Evolutionary conservation across 805 yeast species (phyloP), one percentile per base, ranked within the genome.

Genomic region (Starmera quercuum): DNA sequence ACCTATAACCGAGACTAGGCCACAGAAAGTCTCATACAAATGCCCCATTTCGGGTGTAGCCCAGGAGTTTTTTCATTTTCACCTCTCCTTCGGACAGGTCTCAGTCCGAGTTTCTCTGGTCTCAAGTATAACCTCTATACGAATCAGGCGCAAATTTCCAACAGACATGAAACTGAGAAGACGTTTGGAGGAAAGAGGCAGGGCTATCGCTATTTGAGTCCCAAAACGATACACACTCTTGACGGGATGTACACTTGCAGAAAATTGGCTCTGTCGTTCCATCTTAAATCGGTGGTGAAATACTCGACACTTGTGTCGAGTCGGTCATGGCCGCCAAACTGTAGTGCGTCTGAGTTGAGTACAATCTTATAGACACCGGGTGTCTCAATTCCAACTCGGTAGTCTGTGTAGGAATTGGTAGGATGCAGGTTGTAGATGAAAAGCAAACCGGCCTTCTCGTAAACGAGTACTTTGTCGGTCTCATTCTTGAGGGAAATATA

Each of bases 371-470:
- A 90, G 32, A 63, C 64, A 7, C 97, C 98, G 0, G 90, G 67
- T 10, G 49, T 61, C 19, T 90, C 87, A 15, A 85, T 84, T n/a
- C 98, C 97, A 31, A 90, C 68, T 53, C 95, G 75, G 62, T 88
- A 90, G 59, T 86, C 95, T 2, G 84, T 66, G 58, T 66, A 90
- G 2, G 95, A 83, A 36, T 84, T 64, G 0, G 82, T 71, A 21
- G 95, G 95, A 58, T 90, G 85, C 69, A 92, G 85, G 59, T 92
- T 90, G 68, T 88, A 87, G 20, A 88, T 67, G 49, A 90, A 92
- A 32, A 92, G 51, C 21, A 85, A 68, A 1, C 88, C 92, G 35
- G 81, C 85, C 45, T 97, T 75, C 59, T 90, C 97, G 60, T 77
- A 92, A 0, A 76, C 95, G 36, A 92, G 58, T 34, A 90, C 81